Evolutionary conservation across 176 grass and related monocot genomes (phyloP).

Genomic region (Juncus effusus): DNA sequence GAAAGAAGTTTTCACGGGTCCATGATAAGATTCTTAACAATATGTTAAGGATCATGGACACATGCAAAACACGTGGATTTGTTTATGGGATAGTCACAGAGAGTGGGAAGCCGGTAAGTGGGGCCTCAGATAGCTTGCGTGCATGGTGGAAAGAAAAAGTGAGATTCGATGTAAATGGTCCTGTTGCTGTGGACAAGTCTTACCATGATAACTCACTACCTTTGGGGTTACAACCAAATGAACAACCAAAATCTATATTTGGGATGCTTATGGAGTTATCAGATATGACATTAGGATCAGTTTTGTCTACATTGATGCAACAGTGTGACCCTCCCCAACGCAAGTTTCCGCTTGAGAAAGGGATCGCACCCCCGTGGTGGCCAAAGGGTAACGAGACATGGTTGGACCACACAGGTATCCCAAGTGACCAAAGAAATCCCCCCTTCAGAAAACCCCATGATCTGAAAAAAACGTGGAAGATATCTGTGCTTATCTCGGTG

Average conservation of each 20-base stretch:
- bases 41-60: too few species aligned
- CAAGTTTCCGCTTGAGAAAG: neutral
- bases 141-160: conserved; percentile 15
- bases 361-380: conserved; percentile 10
- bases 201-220: conserved; percentile 47
- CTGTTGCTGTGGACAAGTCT: neutral
- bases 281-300: conserved; percentile 13
- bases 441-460: neutral
- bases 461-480: conserved; percentile 67
- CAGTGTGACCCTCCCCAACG: neutral
- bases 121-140: conserved; percentile 5
- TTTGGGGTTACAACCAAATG: conserved; percentile 40
- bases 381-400: neutral
- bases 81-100: neutral
- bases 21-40: too few species aligned
- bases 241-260: conserved; percentile 37
- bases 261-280: conserved; percentile 23
- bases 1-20: too few species aligned
- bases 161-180: neutral
- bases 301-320: conserved; percentile 9
- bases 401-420: neutral
- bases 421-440: neutral
- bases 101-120: neutral
- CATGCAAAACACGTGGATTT: neutral
- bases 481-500: conserved; percentile 55